Base-by-base conservation (phyloP, 1,139 yeast genomes). In the Trichomonascaceae sp. region DNA sequence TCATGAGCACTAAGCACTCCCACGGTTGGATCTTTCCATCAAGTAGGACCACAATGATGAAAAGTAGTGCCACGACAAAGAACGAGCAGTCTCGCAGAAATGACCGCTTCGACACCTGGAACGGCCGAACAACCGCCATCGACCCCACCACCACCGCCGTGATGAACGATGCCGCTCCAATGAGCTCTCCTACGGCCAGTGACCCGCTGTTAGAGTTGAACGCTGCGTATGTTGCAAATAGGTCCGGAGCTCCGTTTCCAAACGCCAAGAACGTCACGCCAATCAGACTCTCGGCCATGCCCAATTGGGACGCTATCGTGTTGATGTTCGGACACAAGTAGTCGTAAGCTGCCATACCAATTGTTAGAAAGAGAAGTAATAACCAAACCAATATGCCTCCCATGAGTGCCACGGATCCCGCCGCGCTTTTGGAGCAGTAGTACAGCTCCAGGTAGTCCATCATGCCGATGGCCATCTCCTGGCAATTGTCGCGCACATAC, bases 241-340 rank as follows among this genome's bases (percentile, higher is more conserved):
- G 74, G 55, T 89, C 98, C 0, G 97, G 95, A 0, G 93, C 69
- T 6, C 95, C 89, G 54, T 89, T 89, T 0, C 97, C 97, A 42
- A 87, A 64, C 0, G 98, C 94, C 37, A 89, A 62, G 30, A 87
- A 62, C 0, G 96, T 87, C 45, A 87, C 69, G 0, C 97, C 97
- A 3, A 94, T 80, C 26, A 87, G 60, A 37, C 81, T 74, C 42
- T 84, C 92, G 9, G 89, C 73, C 32, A 87, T 56, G 9, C 73
- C 69, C 14, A 84, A 57, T 31, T 65, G 54, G 20, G 65, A 62
- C 6, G 93, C 71, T 16, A 82, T 64, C 25, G 74, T 64, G 36
- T 73, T 67, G 14, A 84, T 57, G 45, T 80, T 82, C 0, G 93
- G 89, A 38, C 87, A 76, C 26, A 84, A 58, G 48, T 67, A 80